phyloP scores from a whole-genome alignment of 208 protist species.

The Sergeia podlipaevii region DNA sequence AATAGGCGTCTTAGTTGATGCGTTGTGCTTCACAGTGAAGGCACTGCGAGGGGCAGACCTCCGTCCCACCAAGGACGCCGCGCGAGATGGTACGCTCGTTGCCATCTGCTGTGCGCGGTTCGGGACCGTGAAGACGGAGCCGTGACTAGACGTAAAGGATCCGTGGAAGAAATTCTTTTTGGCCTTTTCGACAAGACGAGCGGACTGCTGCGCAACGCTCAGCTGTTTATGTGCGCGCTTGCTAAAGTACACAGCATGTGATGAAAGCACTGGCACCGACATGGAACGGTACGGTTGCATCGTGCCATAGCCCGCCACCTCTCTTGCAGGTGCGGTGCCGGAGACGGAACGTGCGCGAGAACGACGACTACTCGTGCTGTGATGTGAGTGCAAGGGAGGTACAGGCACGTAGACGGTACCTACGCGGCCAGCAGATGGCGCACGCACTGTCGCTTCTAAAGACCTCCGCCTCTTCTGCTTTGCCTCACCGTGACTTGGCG shows the following conservation, averaged over 20 bases:
- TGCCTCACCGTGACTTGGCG: no score
- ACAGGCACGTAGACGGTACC: no score
- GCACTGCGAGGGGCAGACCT: conserved; percentile 14
- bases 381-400: no score
- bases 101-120: conserved; percentile 56
- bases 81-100: conserved; percentile 27
- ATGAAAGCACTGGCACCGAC: conserved; percentile 51
- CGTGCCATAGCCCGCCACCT: conserved; percentile 30
- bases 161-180: conserved; percentile 73
- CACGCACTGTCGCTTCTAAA: no score
- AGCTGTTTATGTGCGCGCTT: conserved; percentile 26
- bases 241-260: conserved; percentile 36
- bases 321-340: background rate
- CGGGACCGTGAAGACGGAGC: conserved; percentile 62
- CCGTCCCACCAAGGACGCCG: conserved; percentile 12
- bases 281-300: conserved; percentile 23
- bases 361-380: background rate
- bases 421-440: no score
- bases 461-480: no score
- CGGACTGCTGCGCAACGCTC: conserved; percentile 57
- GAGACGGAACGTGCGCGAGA: conserved; percentile 6
- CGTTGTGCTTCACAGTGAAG: conserved; percentile 7
- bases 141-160: conserved; percentile 74
- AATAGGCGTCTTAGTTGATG: conserved; percentile 11
- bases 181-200: conserved; percentile 54